phyloP scores from a whole-genome alignment of 495 filamentous ascomycete species.

The Penicillium ochrochloron region DNA sequence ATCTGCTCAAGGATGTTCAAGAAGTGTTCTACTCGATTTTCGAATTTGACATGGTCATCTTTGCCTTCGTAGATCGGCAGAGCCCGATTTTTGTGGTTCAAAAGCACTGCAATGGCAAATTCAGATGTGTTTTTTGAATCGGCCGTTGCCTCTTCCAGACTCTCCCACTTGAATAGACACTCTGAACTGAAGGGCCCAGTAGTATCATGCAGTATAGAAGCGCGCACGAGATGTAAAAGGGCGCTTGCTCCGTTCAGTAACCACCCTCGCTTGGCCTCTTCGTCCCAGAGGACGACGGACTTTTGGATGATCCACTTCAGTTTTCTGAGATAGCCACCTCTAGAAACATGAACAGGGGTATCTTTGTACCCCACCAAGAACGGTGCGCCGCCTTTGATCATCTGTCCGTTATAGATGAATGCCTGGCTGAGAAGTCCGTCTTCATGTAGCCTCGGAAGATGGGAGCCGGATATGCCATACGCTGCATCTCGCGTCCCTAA shows the following conservation, averaged over 20 bases:
- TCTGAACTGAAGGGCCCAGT: constrained; percentile 21
- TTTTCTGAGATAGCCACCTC: constrained; percentile 18
- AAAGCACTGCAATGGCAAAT: constrained; percentile 1
- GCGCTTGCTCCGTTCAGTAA: constrained; percentile 44
- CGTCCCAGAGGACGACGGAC: constrained; percentile 42
- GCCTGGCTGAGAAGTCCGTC: constrained; percentile 3
- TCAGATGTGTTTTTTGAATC: neutral
- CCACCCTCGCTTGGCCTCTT: constrained; percentile 41
- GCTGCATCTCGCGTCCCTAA: constrained; percentile 1
- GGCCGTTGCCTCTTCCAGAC: neutral
- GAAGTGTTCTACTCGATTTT: constrained; percentile 6
- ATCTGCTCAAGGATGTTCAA: constrained; percentile 5
- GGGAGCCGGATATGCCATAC: constrained; percentile 5
- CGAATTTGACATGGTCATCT: constrained; percentile 1
- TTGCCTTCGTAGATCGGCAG: constrained; percentile 4
- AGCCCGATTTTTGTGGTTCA: neutral
- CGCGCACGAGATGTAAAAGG: constrained; percentile 44
- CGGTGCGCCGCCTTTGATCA: neutral
- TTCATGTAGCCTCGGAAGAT: neutral
- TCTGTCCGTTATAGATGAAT: constrained; percentile 2
- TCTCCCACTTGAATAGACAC: constrained; percentile 2
- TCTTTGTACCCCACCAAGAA: constrained; percentile 10
- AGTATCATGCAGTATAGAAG: constrained; percentile 33
- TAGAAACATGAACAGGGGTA: neutral
- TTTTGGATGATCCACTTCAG: constrained; percentile 31